Conservation (phyloP, 75 land plant genomes). For the Pinus taeda region DNA sequence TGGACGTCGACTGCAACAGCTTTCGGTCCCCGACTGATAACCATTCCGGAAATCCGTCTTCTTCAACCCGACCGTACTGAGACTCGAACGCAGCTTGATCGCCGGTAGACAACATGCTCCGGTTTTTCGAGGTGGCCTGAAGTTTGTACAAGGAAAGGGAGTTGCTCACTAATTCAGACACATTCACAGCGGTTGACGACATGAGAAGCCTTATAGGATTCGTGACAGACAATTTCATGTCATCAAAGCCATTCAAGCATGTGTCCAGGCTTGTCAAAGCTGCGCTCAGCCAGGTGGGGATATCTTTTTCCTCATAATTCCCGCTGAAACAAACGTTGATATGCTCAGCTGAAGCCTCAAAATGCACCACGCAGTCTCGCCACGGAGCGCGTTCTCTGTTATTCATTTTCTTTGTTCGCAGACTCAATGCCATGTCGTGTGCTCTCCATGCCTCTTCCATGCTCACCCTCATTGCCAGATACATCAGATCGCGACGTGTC, state of each 20-base stretch:
- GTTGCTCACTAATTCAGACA: not conserved
- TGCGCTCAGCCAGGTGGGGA: not conserved
- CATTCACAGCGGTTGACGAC: not conserved
- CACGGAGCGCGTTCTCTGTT: not conserved
- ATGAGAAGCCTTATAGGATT: not conserved
- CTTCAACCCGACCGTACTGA: not conserved
- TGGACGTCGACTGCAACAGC: conserved; percentile 7
- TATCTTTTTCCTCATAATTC: not conserved
- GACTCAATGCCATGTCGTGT: not conserved
- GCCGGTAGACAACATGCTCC: not conserved
- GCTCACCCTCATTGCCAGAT: not conserved
- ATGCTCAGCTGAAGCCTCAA: not conserved
- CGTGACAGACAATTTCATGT: not conserved
- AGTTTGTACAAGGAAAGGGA: not conserved
- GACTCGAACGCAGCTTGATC: not conserved
- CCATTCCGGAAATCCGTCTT: conserved; percentile 24
- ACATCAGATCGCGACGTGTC: not conserved
- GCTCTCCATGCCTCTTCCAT: not conserved
- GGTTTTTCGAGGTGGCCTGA: not conserved
- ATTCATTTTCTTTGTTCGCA: not conserved
- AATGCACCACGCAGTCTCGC: not conserved
- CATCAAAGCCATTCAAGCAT: not conserved
- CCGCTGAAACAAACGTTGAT: not conserved
- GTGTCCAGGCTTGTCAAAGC: not conserved
- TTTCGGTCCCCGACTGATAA: conserved; percentile 20